A percentile compares a stretch with the other conserved stretches of the same genome.
Conservation (phyloP, 306 rosid species). For the Castanea mollissima region DNA sequence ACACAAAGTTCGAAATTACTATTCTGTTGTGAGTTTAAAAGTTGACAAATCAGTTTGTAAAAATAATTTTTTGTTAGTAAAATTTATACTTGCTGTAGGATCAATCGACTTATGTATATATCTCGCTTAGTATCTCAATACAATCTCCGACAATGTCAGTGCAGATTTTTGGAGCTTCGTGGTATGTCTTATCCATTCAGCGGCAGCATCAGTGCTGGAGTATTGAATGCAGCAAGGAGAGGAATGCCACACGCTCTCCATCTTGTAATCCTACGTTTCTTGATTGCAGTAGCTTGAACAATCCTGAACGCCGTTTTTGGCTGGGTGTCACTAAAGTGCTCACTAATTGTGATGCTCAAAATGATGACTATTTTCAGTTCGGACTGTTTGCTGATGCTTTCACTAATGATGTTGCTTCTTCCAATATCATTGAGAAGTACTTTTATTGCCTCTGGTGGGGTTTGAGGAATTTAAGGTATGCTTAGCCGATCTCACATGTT, state of each 20-base stretch:
- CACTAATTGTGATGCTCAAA: constrained; percentile 56
- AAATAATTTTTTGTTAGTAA: too few relatives aligned
- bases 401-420: constrained; percentile 56
- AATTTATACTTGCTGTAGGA: too few relatives aligned
- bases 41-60: too few relatives aligned
- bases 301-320: constrained; percentile 55
- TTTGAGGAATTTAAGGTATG: constrained; percentile 68
- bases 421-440: constrained; percentile 53
- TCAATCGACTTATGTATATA: too few relatives aligned
- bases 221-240: constrained; percentile 45
- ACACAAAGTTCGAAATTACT: too few relatives aligned
- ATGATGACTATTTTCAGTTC: constrained; percentile 49
- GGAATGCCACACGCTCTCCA: constrained; percentile 68
- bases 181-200: constrained; percentile 82
- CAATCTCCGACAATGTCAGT: constrained; percentile 26
- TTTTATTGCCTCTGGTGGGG: constrained; percentile 99
- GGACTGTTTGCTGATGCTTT: constrained; percentile 89
- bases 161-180: constrained; percentile 84
- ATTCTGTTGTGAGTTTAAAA: too few relatives aligned
- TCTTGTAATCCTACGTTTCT: constrained; percentile 57
- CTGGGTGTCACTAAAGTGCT: constrained; percentile 37
- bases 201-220: constrained; percentile 78
- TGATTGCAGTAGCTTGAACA: constrained; percentile 34
- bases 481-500: background rate
- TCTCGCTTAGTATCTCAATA: too few relatives aligned